A percentile compares a stretch with the other conserved stretches of the same genome.
Evolutionary conservation across 352 stramenopile genomes (phyloP).

Genomic region (Ophiocytium majus): DNA sequence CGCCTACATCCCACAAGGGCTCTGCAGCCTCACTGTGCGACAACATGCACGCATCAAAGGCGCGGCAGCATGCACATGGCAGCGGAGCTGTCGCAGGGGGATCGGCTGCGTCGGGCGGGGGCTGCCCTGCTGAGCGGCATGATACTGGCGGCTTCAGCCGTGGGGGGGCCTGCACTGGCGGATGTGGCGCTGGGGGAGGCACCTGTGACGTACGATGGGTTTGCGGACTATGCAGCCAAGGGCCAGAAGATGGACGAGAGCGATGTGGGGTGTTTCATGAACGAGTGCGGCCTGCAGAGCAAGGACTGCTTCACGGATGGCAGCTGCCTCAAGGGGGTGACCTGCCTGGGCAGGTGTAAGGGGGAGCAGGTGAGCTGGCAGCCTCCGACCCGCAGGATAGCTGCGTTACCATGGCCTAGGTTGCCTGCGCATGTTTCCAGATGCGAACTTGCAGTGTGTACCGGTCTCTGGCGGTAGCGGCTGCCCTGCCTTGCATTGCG

Average conservation of each 20-base stretch:
- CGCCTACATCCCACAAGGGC: no score
- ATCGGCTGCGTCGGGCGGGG: not conserved
- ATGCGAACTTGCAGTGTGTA: no score
- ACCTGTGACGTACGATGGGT: constrained; percentile 36
- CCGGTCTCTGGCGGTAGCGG: no score
- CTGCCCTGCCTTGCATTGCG: no score
- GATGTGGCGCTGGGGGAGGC: not conserved
- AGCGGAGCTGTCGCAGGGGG: not conserved
- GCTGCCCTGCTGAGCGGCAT: not conserved
- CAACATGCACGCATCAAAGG: not conserved
- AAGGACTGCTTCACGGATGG: constrained; percentile 51
- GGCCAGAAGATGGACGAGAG: constrained; percentile 56
- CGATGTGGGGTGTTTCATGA: constrained; percentile 54
- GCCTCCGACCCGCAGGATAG: no score
- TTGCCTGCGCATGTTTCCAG: no score
- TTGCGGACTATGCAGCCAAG: constrained; percentile 55
- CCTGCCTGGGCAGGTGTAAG: constrained; percentile 74
- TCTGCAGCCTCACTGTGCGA: no score
- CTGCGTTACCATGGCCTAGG: no score
- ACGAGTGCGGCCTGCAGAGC: constrained; percentile 47
- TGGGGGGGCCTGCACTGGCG: not conserved
- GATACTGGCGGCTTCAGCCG: not conserved
- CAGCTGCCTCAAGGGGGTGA: constrained; percentile 64
- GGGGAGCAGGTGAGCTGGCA: constrained; percentile 64
- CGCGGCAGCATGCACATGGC: not conserved